Evolutionary conservation across 208 protist species (phyloP).

Genomic region (Crithidia mellificae): DNA sequence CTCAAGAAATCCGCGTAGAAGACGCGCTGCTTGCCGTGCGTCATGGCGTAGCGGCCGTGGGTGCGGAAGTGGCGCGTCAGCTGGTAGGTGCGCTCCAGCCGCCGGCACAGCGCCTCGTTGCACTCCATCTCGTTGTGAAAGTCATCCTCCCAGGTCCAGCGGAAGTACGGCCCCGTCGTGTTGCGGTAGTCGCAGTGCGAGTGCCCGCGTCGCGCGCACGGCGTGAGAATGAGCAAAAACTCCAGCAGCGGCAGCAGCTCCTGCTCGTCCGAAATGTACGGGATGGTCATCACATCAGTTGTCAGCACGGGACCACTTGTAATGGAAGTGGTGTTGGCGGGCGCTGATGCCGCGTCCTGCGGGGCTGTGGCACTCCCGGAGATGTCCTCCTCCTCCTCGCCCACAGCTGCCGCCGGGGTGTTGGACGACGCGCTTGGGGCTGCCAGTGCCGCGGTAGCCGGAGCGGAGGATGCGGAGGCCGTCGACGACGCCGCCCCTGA

Average conservation of each 20-base stretch:
- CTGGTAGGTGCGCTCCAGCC: conserved; percentile 68
- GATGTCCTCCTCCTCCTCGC: too few species aligned
- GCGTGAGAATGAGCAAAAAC: conserved; percentile 68
- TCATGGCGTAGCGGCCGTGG: conserved; percentile 18
- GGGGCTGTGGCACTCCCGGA: background rate
- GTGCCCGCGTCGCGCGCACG: conserved; percentile 28
- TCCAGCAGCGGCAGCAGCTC: conserved; percentile 63
- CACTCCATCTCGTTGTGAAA: conserved; percentile 77
- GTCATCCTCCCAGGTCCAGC: conserved; percentile 87
- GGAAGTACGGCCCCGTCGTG: conserved; percentile 58
- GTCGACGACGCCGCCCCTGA: background rate
- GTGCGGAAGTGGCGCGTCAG: conserved; percentile 36
- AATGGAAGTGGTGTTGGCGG: background rate
- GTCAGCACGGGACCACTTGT: conserved; percentile 22
- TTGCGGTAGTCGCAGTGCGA: conserved; percentile 54
- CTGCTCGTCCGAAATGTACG: conserved; percentile 64
- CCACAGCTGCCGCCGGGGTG: background rate
- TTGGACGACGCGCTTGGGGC: background rate
- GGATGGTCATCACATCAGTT: conserved; percentile 51
- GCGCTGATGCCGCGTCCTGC: background rate
- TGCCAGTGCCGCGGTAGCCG: too few species aligned
- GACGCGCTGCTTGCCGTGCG: conserved; percentile 30
- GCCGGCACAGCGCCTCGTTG: conserved; percentile 46
- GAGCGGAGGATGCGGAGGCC: background rate
- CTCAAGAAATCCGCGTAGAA: conserved; percentile 38